Conservation (phyloP, 1,284 basidiomycete species). For the Apiotrichum veenhuisii region DNA sequence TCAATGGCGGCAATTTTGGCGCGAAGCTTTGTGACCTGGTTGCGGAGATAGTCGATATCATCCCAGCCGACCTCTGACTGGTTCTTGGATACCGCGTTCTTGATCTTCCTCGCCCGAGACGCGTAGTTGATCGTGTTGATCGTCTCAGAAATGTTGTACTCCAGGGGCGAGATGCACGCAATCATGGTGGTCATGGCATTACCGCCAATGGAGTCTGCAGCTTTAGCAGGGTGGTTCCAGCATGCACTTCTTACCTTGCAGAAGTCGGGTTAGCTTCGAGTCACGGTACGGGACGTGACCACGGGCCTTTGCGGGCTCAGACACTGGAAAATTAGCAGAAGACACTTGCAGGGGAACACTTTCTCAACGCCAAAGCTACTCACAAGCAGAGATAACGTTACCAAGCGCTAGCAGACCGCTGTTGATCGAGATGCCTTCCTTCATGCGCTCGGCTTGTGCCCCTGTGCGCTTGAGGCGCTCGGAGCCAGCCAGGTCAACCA, state of each 20-base stretch:
- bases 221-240: neutral
- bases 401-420: slow-evolving; percentile 92
- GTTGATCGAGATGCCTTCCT: slow-evolving; percentile 96
- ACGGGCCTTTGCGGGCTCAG: slow-evolving; percentile 70
- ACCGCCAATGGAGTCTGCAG: slow-evolving; percentile 84
- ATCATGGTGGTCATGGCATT: slow-evolving; percentile 99
- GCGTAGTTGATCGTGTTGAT: slow-evolving; percentile 98
- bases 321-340: slow-evolving; percentile 54
- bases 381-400: slow-evolving; percentile 87
- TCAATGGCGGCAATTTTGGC: slow-evolving; percentile 66
- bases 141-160: slow-evolving; percentile 93
- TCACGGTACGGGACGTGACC: slow-evolving; percentile 91
- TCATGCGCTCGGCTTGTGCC: slow-evolving; percentile 88
- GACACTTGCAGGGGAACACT: neutral
- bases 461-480: slow-evolving; percentile 93
- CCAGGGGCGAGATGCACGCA: slow-evolving; percentile 87
- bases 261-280: slow-evolving; percentile 85
- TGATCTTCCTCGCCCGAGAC: slow-evolving; percentile 94
- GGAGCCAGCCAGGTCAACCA: slow-evolving; percentile 94
- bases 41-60: slow-evolving; percentile 92
- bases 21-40: slow-evolving; percentile 73
- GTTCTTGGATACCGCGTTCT: slow-evolving; percentile 87
- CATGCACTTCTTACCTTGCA: slow-evolving; percentile 58
- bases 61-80: slow-evolving; percentile 98
- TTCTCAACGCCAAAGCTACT: slow-evolving; percentile 3